These are phyloP conservation scores for Vaccinium macrocarpon DNA, from an alignment of 148 eudicot species.

Conservation along the genomic window DNA sequence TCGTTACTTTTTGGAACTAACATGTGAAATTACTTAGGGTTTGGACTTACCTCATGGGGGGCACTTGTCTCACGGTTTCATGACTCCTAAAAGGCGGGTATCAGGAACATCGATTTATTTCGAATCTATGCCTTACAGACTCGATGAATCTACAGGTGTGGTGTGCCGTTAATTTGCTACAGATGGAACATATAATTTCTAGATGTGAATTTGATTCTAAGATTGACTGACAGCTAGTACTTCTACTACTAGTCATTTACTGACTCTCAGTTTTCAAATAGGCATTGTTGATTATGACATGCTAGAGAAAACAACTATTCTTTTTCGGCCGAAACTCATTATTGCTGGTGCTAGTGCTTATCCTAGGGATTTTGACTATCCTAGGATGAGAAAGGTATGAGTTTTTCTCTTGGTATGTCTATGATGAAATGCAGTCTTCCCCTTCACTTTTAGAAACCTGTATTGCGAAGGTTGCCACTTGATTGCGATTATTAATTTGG, in stretches of 20 bases:
- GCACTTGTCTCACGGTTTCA: slow-evolving; percentile 88
- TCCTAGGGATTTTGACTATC: slow-evolving; percentile 88
- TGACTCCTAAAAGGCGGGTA: slow-evolving; percentile 85
- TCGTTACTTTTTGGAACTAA: slow-evolving; percentile 8
- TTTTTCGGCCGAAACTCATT: slow-evolving; percentile 83
- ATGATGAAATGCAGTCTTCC: not conserved
- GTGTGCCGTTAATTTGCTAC: slow-evolving; percentile 1
- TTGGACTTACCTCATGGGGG: slow-evolving; percentile 94
- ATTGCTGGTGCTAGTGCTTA: slow-evolving; percentile 98
- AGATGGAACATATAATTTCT: not conserved
- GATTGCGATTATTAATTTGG: too few relatives aligned
- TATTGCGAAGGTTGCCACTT: not conserved
- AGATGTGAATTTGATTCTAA: not conserved
- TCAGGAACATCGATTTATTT: slow-evolving; percentile 92
- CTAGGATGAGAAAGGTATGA: slow-evolving; percentile 84
- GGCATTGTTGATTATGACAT: slow-evolving; percentile 89
- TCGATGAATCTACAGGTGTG: slow-evolving; percentile 73
- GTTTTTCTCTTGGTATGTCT: not conserved
- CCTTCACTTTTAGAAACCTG: not conserved
- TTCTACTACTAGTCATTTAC: too few relatives aligned
- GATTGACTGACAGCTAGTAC: not conserved
- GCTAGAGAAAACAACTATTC: slow-evolving; percentile 86
- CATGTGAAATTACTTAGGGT: slow-evolving; percentile 40
- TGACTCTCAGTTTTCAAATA: slow-evolving; percentile 14
- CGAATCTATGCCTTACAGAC: slow-evolving; percentile 95